Conservation (phyloP, 768 basidiomycete species). For the Roridomyces roridus region DNA sequence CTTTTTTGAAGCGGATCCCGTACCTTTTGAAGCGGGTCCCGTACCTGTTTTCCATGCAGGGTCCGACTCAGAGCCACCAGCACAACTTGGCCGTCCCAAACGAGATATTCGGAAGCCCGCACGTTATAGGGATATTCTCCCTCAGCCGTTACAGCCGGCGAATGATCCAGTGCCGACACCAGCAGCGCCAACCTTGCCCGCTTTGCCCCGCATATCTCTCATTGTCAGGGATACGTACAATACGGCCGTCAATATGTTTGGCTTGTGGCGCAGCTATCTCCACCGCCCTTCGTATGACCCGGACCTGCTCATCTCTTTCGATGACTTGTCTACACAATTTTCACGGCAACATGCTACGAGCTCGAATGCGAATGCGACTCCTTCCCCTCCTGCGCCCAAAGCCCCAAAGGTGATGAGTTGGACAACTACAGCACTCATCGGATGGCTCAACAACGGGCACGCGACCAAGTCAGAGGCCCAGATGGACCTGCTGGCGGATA, state of each 20-base stretch:
- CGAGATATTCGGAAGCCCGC: neutral
- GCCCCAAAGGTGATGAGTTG: neutral
- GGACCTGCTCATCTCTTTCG: conserved; percentile 1
- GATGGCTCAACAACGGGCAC: conserved; percentile 18
- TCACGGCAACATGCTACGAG: neutral
- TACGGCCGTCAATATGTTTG: conserved; percentile 6
- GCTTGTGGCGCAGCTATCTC: conserved; percentile 12
- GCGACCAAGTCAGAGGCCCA: conserved; percentile 22
- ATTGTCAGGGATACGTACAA: conserved; percentile 13
- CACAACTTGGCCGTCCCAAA: neutral
- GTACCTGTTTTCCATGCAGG: too few species aligned
- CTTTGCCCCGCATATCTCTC: neutral
- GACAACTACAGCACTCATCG: conserved; percentile 1
- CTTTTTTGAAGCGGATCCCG: too few species aligned
- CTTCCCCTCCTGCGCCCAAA: neutral
- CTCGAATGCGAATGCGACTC: too few species aligned
- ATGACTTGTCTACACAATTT: conserved; percentile 9
- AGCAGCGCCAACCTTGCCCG: too few species aligned
- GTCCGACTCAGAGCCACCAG: too few species aligned
- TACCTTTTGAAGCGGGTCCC: too few species aligned
- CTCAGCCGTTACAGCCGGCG: neutral
- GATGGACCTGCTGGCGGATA: conserved; percentile 19
- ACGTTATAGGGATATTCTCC: conserved; percentile 6
- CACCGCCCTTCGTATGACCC: conserved; percentile 22
- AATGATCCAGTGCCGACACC: neutral